Conservation (phyloP, 352 stramenopile genomes). For the Globisporangium canariense region DNA sequence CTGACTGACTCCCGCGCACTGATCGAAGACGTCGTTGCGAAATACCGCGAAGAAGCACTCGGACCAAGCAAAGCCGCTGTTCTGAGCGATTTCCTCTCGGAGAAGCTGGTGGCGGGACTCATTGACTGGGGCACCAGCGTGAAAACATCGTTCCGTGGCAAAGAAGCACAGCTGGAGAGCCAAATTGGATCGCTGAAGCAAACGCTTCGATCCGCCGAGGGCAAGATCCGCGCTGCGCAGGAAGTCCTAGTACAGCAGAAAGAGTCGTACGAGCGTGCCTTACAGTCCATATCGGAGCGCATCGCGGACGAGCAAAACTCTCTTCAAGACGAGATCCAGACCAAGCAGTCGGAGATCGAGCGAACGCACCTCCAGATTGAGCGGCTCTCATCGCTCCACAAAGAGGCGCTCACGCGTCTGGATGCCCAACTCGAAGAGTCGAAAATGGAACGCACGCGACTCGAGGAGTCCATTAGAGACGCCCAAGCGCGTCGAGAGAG, state of each 20-base stretch:
- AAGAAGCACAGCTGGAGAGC: slow-evolving; percentile 33
- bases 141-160: slow-evolving; percentile 45
- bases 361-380: slow-evolving; percentile 55
- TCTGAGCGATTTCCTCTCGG: slow-evolving; percentile 41
- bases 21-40: slow-evolving; percentile 36
- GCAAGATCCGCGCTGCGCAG: slow-evolving; percentile 50
- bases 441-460: slow-evolving; percentile 47
- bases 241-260: slow-evolving; percentile 66
- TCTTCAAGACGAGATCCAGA: slow-evolving; percentile 55
- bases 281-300: slow-evolving; percentile 51
- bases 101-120: slow-evolving; percentile 50
- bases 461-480: slow-evolving; percentile 38
- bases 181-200: slow-evolving; percentile 45
- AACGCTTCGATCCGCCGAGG: slow-evolving; percentile 43
- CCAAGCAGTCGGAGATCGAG: slow-evolving; percentile 52
- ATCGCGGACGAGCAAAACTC: slow-evolving; percentile 41
- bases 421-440: slow-evolving; percentile 51
- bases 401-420: slow-evolving; percentile 51
- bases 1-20: slow-evolving; percentile 28
- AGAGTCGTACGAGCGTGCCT: slow-evolving; percentile 55
- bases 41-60: slow-evolving; percentile 38
- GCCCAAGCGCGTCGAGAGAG: slow-evolving; percentile 40
- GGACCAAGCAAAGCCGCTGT: slow-evolving; percentile 31
- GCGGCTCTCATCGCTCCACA: slow-evolving; percentile 48
- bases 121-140: slow-evolving; percentile 53